A percentile compares a stretch with the other conserved stretches of the same genome.
Conservation (phyloP, 257 asterid genomes). For the Nicotiana paniculata region DNA sequence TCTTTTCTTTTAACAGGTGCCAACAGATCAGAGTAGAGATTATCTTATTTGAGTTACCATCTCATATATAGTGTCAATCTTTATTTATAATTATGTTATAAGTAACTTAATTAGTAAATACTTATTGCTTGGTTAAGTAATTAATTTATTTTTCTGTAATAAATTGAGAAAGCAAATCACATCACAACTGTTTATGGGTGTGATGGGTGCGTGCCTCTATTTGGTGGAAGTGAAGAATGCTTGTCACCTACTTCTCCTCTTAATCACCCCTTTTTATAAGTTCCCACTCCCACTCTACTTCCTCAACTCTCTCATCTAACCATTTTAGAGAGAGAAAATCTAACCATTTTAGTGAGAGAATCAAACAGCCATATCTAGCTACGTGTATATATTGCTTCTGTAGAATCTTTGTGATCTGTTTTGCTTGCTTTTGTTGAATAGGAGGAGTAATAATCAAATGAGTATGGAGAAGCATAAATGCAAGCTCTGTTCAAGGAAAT, state of each 20-base stretch:
- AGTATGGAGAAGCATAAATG: constrained; percentile 49
- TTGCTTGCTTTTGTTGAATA: background rate
- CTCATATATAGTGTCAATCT: background rate
- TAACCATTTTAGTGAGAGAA: background rate
- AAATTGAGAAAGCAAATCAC: constrained; percentile 13
- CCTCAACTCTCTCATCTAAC: constrained; percentile 19
- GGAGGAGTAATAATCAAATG: background rate
- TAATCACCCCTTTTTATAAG: constrained; percentile 9
- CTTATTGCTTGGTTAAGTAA: background rate
- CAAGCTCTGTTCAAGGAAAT: constrained; percentile 48
- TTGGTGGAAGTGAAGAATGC: constrained; percentile 35
- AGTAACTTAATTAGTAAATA: background rate
- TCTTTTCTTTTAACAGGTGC: background rate
- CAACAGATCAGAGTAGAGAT: background rate
- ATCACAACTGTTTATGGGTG: background rate
- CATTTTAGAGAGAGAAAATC: constrained; percentile 7
- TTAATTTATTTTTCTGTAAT: background rate
- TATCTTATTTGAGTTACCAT: background rate
- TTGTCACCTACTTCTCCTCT: constrained; percentile 54
- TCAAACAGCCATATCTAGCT: background rate
- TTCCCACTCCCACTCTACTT: constrained; percentile 23
- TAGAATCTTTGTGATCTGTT: background rate
- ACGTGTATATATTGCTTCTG: constrained; percentile 4
- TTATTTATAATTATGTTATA: background rate
- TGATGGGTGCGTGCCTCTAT: constrained; percentile 15